Evolutionary conservation across 73 alveolate species (phyloP), one percentile per base, ranked within the genome.

Genomic region (Breviolum minutum): DNA sequence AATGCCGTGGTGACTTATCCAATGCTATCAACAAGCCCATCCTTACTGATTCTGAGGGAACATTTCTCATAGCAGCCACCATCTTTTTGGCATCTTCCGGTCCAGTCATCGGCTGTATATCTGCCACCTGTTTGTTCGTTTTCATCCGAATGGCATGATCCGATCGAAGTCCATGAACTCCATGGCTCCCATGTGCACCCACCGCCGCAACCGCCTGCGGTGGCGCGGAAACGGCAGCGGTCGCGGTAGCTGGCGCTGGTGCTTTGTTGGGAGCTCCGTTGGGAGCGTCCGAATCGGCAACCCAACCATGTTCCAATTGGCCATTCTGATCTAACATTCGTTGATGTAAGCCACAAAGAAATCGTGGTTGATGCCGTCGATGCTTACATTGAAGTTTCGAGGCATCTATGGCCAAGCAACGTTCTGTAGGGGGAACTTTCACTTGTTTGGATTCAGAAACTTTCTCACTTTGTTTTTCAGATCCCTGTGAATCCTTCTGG

Each of bases 1-100:
- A 91, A 40, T 71, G 89, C 54, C 61, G 48, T 7, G 97, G 89
- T 30, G 97, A 91, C 66, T 71, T 40, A 63, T 91, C 80, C 64
- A 91, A 74, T 69, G 97, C 88, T 24, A 66, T 32, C 66, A 91
- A 64, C 27, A 32, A 11, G 32, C 66, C 97, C 76, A 91, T 8
- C 13, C 97, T 62, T 22, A 63, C 48, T 48, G 69, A 22, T 9
- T 73, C 89, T 5, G 88, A 20, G 22, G 54, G 17, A 24, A 68
- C 77, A n/a, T 22, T 54, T 24, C 89, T 30, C 97, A 91, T 91
- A 66, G 89, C 64, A 8, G 24, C 80, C 80, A 74, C 54, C 80
- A 91, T 76, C 14, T 26, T 11, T 48, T 54, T 54, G 24, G 89
- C 97, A n/a, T 91, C 97, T 40, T 63, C 76, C 10, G 79, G 81